phyloP scores from a whole-genome alignment of 2,329 filamentous ascomycete genomes.

The Cladosporium cucumerinum region DNA sequence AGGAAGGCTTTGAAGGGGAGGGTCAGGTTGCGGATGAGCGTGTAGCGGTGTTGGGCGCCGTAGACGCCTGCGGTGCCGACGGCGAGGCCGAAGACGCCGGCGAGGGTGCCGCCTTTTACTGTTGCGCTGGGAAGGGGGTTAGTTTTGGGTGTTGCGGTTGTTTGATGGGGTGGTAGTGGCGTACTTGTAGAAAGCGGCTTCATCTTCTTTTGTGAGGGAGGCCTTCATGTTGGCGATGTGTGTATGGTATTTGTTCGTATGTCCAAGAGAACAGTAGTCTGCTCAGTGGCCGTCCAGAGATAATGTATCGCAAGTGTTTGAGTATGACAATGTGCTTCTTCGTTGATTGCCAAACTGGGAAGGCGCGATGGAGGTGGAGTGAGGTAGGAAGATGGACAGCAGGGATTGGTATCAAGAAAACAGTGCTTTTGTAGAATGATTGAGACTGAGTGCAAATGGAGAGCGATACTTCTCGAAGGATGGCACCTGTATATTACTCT shows the following conservation, averaged over 20 bases:
- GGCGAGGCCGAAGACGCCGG: slow-evolving; percentile 65
- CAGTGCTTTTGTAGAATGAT: background rate
- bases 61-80: slow-evolving; percentile 66
- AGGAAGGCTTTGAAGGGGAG: slow-evolving; percentile 90
- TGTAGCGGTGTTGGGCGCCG: slow-evolving; percentile 66
- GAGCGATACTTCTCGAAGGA: background rate
- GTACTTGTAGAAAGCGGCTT: slow-evolving; percentile 76
- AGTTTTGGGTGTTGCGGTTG: background rate
- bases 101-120: slow-evolving; percentile 72
- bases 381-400: background rate
- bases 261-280: background rate
- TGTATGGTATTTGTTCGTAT: slow-evolving; percentile 16
- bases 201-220: slow-evolving; percentile 81
- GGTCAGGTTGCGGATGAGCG: slow-evolving; percentile 75
- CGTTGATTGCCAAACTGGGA: background rate
- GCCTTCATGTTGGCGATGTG: slow-evolving; percentile 71
- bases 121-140: slow-evolving; percentile 53
- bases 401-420: background rate
- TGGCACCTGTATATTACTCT: background rate
- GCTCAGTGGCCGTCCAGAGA: background rate
- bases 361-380: background rate
- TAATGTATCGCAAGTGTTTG: background rate
- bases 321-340: background rate
- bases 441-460: background rate
- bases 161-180: slow-evolving; percentile 20